Base-by-base conservation (phyloP, 23 red algal species). In the Pyropia haitanensis region DNA sequence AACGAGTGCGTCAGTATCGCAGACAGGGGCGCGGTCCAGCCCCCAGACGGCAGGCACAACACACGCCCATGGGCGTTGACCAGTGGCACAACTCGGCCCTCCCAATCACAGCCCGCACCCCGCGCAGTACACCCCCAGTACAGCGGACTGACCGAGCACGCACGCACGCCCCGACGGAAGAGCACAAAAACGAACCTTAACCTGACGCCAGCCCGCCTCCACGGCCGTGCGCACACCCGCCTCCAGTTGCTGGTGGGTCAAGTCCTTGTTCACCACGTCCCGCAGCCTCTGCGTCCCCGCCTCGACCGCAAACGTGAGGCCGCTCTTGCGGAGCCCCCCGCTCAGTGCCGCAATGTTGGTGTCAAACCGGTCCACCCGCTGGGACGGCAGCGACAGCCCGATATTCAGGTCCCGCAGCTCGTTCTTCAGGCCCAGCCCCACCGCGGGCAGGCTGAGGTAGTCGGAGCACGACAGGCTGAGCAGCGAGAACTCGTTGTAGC, bases 231-330 rank as follows among this genome's bases (percentile, higher is more conserved):
- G 71, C 14, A 88, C 84, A 31, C 84, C 84, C 34, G 49, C 54
- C 16, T 64, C 20, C 22, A 88, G 50, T 15, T 88, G 71, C 32
- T 88, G 71, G 49, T 88, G 67, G 1, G 84, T 88, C 8, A 88
- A 30, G 29, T 64, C 84, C 71, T 88, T 88, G 58, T 88, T 88
- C 53, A 88, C 77, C 8, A 88, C 73, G 53, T 88, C 84, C 22
- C 84, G 58, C 75, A 88, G 64, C 63, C 84, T 14, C 54, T 88
- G 84, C 1, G 84, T 88, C 27, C 84, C 84, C 21, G 84, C 84
- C 57, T 88, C 84, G 7, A 72, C 71, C 15, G 84, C 84, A 57
- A 88, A 88, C 25, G 84, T 88, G 2, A 88, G 51, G 22, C 84
- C 84, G 18, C 63, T 51, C 46, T 79, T 88, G 49, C 76, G 34